Base-by-base conservation (phyloP, 2,329 filamentous ascomycete genomes). In the Leptographium radiaticola region DNA sequence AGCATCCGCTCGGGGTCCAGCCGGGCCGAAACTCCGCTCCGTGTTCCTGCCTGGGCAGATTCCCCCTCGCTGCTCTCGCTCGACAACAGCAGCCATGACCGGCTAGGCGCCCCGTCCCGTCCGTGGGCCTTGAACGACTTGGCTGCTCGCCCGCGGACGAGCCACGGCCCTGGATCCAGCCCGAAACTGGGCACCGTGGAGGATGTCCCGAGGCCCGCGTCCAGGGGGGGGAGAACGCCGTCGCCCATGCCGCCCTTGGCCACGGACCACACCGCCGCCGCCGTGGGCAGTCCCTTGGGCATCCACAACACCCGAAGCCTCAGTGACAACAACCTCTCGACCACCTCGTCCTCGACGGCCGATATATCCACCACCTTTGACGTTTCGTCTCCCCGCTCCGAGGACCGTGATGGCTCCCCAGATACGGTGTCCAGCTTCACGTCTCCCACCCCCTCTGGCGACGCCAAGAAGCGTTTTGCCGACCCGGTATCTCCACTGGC, bases 11-110 rank as follows among this genome's bases (percentile, higher is more conserved):
- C 65, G 54, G 43, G 60, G 38, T 62, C 65, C 5, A 38, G 34
- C 13, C 71, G 71, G 39, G 70, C 73, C 3, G 69, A 67, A 34
- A 73, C 72, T 3, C 66, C 70, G 7, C 54, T 72, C 72, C 10
- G 64, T 20, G 10, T 12, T 12, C 6, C 25, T 12, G 44, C 20
- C n/a, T 46, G 44, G 44, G 5, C 47, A 4, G 40, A 47, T 18
- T 30, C 52, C 13, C 39, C 55, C 40, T 53, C 34, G 52, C 33
- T 55, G 53, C 44, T 52, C 58, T 42, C 58, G 33, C 60, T 31
- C 18, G n/a, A 30, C 33, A 53, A 52, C 10, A 65, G 67, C 8
- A 77, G 75, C 62, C 70, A 75, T 65, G 42, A n/a, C 39, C 13
- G 25, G 40, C 42, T 71, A 49, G 71, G 77, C 52, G 64, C 77